phyloP scores from a whole-genome alignment of 768 basidiomycete species.

The Asterophora parasitica region DNA sequence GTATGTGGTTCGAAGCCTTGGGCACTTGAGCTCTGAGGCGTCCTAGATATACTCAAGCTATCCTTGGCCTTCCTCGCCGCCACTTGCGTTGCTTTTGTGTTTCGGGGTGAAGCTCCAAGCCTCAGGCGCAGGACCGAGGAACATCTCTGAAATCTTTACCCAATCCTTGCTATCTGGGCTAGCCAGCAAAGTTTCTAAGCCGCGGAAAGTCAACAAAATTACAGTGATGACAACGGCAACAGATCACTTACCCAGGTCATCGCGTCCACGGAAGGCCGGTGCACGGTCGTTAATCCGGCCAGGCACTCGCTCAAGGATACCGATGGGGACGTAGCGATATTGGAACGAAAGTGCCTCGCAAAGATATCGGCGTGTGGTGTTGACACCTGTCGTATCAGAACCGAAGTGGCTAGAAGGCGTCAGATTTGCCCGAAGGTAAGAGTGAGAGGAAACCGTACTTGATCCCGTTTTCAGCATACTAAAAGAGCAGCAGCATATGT shows the following conservation, averaged over 20 bases:
- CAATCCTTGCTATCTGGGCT: constrained; percentile 79
- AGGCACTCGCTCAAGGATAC: constrained; percentile 80
- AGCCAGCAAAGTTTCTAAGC: constrained; percentile 74
- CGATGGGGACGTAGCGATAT: constrained; percentile 93
- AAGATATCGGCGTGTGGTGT: constrained; percentile 87
- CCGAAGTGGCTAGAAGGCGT: constrained; percentile 62
- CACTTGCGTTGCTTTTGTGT: constrained; percentile 87
- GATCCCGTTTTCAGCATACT: constrained; percentile 88
- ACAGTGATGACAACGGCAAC: background rate
- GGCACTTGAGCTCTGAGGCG: no score
- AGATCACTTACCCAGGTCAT: constrained; percentile 69
- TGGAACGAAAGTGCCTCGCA: constrained; percentile 96
- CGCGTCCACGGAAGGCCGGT: constrained; percentile 80
- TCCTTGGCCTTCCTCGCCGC: constrained; percentile 55
- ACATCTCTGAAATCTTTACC: constrained; percentile 95
- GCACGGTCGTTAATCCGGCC: constrained; percentile 86
- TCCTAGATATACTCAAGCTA: no score
- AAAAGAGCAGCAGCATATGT: background rate
- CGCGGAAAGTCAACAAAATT: constrained; percentile 1
- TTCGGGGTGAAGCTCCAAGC: constrained; percentile 86
- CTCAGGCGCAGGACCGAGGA: constrained; percentile 82
- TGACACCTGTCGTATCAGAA: constrained; percentile 83
- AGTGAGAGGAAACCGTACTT: constrained; percentile 38
- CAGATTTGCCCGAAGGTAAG: background rate
- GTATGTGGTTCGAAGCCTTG: no score